phyloP scores from a whole-genome alignment of 2,329 filamentous ascomycete genomes.

The Trichoderma atroviride region DNA sequence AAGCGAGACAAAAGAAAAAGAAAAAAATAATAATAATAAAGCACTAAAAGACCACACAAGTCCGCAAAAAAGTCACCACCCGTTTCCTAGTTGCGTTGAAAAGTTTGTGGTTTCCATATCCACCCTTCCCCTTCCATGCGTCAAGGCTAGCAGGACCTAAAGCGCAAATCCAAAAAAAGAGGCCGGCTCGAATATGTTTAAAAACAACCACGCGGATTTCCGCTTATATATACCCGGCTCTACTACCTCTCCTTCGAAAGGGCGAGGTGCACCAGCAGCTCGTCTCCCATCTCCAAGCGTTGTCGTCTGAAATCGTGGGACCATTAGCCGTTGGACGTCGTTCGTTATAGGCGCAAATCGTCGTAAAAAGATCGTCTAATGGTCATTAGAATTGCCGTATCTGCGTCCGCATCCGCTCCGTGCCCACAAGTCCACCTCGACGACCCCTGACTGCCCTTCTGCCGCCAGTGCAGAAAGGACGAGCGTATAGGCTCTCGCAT shows the following conservation, averaged over 20 bases:
- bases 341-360: conserved; percentile 38
- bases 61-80: conserved; percentile 22
- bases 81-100: conserved; percentile 23
- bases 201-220: conserved; percentile 27
- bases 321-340: conserved; percentile 25
- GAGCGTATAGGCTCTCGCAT: conserved; percentile 18
- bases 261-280: conserved; percentile 29
- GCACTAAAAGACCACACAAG: conserved; percentile 24
- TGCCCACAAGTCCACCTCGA: not conserved
- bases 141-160: conserved; percentile 12
- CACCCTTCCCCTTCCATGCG: conserved; percentile 23
- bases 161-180: conserved; percentile 26
- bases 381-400: conserved; percentile 47
- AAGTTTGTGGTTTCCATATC: conserved; percentile 25
- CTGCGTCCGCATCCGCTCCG: not conserved
- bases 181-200: conserved; percentile 27
- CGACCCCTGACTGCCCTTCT: not conserved
- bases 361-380: conserved; percentile 45
- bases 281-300: conserved; percentile 18
- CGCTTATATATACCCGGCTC: conserved; percentile 29
- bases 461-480: conserved; percentile 6
- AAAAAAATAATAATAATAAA: not conserved
- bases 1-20: conserved; percentile 19
- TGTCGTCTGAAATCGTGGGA: conserved; percentile 25
- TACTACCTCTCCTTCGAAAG: conserved; percentile 18